A percentile compares a stretch with the other conserved stretches of the same genome.
Evolutionary conservation across 176 grass and related monocot genomes (phyloP).

Genomic region (Zea luxurians): DNA sequence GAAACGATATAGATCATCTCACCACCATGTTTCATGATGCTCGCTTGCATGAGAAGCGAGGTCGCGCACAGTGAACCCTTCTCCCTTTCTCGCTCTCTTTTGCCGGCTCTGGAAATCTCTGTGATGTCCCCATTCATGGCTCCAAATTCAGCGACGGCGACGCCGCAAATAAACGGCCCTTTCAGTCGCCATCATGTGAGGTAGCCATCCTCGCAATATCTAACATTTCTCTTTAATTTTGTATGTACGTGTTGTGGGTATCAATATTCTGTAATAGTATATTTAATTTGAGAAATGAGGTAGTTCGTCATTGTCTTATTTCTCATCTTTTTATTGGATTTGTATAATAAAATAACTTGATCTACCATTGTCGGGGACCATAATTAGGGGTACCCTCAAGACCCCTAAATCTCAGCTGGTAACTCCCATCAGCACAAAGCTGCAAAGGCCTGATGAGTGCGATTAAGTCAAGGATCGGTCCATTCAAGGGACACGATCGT

Average conservation of each 20-base stretch:
- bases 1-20: not conserved
- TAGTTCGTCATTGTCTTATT: not conserved
- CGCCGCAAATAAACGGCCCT: conserved; percentile 32
- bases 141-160: conserved; percentile 48
- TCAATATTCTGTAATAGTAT: not conserved
- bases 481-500: no score
- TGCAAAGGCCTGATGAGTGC: no score
- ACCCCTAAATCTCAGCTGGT: no score
- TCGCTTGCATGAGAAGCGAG: conserved; percentile 54
- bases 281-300: not conserved
- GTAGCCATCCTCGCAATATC: not conserved
- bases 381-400: no score
- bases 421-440: no score
- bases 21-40: conserved; percentile 35
- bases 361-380: no score
- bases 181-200: conserved; percentile 36
- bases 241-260: not conserved
- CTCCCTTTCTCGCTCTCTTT: not conserved
- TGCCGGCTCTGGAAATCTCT: conserved; percentile 7
- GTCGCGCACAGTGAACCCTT: conserved; percentile 3
- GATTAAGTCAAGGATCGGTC: no score
- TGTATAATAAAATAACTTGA: no score
- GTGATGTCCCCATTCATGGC: not conserved
- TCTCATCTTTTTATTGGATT: no score
- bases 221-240: not conserved